Percentiles rank a stretch among this genome's conserved stretches.
Conservation (phyloP, 2,329 filamentous ascomycete genomes). For the Clarireedia hainanense region DNA sequence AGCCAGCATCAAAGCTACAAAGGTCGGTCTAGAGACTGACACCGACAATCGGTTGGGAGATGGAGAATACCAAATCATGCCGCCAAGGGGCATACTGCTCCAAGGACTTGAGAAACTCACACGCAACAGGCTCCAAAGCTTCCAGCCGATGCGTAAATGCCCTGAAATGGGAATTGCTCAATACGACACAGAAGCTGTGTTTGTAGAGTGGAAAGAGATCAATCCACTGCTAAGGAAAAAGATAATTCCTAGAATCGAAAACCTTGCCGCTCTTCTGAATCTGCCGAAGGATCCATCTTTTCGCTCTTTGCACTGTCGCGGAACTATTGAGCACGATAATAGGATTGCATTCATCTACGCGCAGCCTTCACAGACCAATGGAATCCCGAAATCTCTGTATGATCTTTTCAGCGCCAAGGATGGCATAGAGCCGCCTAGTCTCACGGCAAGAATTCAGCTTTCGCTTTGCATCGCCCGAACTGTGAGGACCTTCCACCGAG, state of each 20-base stretch:
- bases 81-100: not conserved
- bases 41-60: no score
- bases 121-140: not conserved
- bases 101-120: not conserved
- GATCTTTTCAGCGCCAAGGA: constrained; percentile 1
- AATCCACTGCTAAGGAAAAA: constrained; percentile 5
- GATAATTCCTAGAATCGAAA: constrained; percentile 11
- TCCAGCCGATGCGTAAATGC: not conserved
- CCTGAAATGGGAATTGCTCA: constrained; percentile 8
- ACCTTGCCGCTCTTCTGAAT: constrained; percentile 12
- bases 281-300: constrained; percentile 7
- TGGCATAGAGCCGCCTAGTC: not conserved
- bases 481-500: constrained; percentile 12
- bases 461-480: constrained; percentile 11
- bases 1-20: not conserved
- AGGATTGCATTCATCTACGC: not conserved
- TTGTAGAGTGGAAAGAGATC: constrained; percentile 16
- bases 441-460: constrained; percentile 10
- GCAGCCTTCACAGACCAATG: not conserved
- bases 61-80: not conserved
- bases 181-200: constrained; percentile 10
- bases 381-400: not conserved
- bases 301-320: constrained; percentile 10
- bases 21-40: not conserved
- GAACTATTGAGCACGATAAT: not conserved